phyloP scores from a whole-genome alignment of 2,329 filamentous ascomycete genomes.

The Aspergillus sp. region DNA sequence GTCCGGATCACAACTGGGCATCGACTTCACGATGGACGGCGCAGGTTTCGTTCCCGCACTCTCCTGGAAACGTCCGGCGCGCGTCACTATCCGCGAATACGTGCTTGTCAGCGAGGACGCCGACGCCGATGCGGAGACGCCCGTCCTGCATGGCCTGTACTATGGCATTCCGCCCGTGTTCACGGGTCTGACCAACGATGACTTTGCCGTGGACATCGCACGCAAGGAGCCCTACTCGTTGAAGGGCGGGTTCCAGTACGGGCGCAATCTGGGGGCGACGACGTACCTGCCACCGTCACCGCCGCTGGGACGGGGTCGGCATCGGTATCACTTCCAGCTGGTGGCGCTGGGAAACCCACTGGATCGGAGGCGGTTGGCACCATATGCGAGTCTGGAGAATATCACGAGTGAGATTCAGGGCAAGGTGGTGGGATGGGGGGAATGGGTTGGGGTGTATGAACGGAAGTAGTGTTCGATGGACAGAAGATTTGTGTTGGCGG shows the following conservation, averaged over 20 bases:
- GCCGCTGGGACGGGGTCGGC: conserved; percentile 51
- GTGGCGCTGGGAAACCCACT: conserved; percentile 49
- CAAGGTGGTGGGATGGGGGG: conserved; percentile 52
- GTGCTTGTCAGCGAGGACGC: conserved; percentile 49
- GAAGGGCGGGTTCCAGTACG: conserved; percentile 49
- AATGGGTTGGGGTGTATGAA: conserved; percentile 32
- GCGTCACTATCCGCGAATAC: conserved; percentile 43
- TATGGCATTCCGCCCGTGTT: conserved; percentile 39
- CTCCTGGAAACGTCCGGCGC: conserved; percentile 37
- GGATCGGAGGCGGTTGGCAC: conserved; percentile 36
- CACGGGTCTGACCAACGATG: conserved; percentile 33
- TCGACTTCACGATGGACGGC: conserved; percentile 12
- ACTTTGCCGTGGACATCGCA: conserved; percentile 37
- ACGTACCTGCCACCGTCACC: conserved; percentile 50
- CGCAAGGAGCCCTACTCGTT: conserved; percentile 14
- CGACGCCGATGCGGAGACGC: conserved; percentile 44
- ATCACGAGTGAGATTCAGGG: conserved; percentile 45
- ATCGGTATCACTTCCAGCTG: conserved; percentile 54
- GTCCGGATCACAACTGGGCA: conserved; percentile 12
- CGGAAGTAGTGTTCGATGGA: not conserved
- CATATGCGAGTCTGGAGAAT: conserved; percentile 44
- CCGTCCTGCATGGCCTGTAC: conserved; percentile 49
- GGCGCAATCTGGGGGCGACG: conserved; percentile 38
- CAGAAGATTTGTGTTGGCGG: too few relatives aligned
- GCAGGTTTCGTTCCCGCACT: conserved; percentile 43